Percentiles rank a stretch among this genome's conserved stretches.
Conservation (phyloP, 2,329 filamentous ascomycete species). For the Fonsecaea pugnacius region DNA sequence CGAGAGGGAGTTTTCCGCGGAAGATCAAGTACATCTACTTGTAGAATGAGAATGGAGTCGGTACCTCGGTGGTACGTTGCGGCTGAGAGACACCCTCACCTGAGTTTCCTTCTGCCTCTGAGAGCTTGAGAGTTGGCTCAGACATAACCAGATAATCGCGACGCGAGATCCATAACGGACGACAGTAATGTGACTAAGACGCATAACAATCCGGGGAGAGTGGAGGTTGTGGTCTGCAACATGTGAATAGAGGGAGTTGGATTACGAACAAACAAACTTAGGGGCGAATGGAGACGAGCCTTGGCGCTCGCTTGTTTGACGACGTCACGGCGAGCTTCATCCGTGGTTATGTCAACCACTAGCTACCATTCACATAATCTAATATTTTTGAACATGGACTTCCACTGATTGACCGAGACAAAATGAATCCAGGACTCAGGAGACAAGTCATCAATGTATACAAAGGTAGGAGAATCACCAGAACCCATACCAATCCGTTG, state of each 20-base stretch:
- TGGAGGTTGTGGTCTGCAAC: background rate
- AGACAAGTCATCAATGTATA: constrained; percentile 82
- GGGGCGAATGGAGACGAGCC: background rate
- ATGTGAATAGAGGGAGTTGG: background rate
- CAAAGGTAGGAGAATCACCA: constrained; percentile 66
- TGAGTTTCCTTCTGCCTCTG: constrained; percentile 53
- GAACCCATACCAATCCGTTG: background rate
- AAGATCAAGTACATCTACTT: no score
- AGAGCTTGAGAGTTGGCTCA: constrained; percentile 43
- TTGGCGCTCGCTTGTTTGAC: background rate
- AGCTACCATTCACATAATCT: background rate
- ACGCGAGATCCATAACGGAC: no score
- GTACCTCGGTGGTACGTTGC: constrained; percentile 52
- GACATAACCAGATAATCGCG: no score
- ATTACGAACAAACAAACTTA: no score
- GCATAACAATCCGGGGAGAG: background rate
- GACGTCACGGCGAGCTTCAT: constrained; percentile 5
- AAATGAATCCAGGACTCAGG: constrained; percentile 64
- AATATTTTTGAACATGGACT: background rate
- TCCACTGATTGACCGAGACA: constrained; percentile 1
- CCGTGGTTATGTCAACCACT: background rate
- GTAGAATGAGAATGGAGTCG: no score
- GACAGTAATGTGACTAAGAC: no score
- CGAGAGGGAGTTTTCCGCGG: no score
- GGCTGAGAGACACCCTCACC: constrained; percentile 47